Conservation (phyloP, 192 early-diverging fungal species). For the Coemansia sp. region DNA sequence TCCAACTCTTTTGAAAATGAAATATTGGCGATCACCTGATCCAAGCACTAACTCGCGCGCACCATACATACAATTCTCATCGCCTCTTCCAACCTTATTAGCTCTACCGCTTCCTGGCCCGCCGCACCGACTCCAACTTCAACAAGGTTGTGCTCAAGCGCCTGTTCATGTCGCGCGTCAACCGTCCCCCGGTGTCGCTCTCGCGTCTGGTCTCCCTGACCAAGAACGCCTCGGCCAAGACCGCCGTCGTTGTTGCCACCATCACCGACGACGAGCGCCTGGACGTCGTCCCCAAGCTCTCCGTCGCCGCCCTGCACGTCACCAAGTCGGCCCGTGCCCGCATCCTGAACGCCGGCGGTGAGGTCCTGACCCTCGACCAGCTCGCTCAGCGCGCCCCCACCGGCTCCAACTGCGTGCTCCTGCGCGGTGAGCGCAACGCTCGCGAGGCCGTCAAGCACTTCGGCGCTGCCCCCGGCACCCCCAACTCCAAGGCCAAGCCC, state of each 20-base stretch:
- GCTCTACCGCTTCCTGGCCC: slow-evolving; percentile 99
- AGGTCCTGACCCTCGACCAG: slow-evolving; percentile 98
- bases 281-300: slow-evolving; percentile 90
- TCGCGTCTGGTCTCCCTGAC: slow-evolving; percentile 83
- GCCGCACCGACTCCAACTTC: slow-evolving; percentile 97
- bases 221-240: slow-evolving; percentile 78
- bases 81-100: slow-evolving; percentile 19
- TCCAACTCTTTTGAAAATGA: no score
- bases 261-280: slow-evolving; percentile 96
- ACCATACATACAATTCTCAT: neutral
- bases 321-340: slow-evolving; percentile 95
- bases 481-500: slow-evolving; percentile 72
- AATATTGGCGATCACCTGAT: neutral
- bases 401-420: slow-evolving; percentile 90
- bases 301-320: slow-evolving; percentile 92
- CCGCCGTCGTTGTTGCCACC: slow-evolving; percentile 92
- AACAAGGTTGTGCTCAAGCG: slow-evolving; percentile 99
- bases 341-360: slow-evolving; percentile 98
- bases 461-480: slow-evolving; percentile 73
- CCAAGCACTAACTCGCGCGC: neutral
- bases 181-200: slow-evolving; percentile 92
- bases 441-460: slow-evolving; percentile 99
- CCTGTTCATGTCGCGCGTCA: slow-evolving; percentile 97
- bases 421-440: slow-evolving; percentile 92
- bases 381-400: slow-evolving; percentile 97